Conservation (phyloP, 352 stramenopile species). For the Pythium sp. region DNA sequence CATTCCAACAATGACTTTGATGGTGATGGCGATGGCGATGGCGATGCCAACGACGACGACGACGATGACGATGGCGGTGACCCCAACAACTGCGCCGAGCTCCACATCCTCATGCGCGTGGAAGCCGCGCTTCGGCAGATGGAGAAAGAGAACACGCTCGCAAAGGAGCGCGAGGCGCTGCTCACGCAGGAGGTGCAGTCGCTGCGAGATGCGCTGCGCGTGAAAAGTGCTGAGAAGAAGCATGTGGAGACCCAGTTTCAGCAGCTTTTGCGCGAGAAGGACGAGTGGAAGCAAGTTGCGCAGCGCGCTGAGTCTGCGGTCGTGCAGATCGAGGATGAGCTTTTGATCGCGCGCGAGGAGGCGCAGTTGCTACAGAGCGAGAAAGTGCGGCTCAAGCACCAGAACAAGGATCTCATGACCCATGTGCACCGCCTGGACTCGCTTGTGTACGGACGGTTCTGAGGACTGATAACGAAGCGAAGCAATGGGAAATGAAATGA, state of each 20-base stretch:
- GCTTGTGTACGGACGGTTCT: constrained; percentile 76
- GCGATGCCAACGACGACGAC: constrained; percentile 12
- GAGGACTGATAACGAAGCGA: constrained; percentile 2
- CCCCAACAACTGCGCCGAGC: constrained; percentile 33
- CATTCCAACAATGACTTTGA: not conserved
- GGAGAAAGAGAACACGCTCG: constrained; percentile 60
- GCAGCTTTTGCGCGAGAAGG: constrained; percentile 38
- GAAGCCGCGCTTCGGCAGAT: constrained; percentile 67
- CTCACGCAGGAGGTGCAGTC: constrained; percentile 55
- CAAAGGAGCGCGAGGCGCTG: constrained; percentile 43
- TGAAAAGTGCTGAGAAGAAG: constrained; percentile 52
- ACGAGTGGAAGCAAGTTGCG: constrained; percentile 53
- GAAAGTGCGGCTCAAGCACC: constrained; percentile 51
- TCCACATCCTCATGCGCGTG: constrained; percentile 71
- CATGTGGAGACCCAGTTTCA: constrained; percentile 47
- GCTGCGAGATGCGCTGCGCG: constrained; percentile 47
- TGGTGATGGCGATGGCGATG: not conserved
- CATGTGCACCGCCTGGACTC: constrained; percentile 76
- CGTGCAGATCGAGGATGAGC: constrained; percentile 54
- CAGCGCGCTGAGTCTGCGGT: constrained; percentile 36
- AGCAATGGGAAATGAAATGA: too few relatives aligned
- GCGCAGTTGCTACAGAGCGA: constrained; percentile 58
- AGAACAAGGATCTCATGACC: constrained; percentile 69
- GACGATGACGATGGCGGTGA: constrained; percentile 19
- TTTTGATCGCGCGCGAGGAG: constrained; percentile 63